Base-by-base conservation (phyloP, 768 basidiomycete species). In the Boletus vinaceobasis region DNA sequence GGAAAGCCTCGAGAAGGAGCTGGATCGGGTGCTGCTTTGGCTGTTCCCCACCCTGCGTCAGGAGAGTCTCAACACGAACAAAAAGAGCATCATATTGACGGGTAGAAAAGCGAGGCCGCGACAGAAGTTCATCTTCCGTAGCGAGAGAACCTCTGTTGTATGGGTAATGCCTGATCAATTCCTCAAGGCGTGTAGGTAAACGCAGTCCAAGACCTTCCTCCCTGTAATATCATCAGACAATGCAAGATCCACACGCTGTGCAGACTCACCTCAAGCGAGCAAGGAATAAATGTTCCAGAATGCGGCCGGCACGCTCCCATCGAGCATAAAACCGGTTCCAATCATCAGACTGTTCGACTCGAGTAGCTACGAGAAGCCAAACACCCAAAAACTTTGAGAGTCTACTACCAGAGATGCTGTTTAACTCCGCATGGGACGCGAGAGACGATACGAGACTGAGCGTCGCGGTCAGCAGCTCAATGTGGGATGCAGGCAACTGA, bases 271-370 rank as follows among this genome's bases (percentile, higher is more conserved):
- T 80, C 52, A 91, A 82, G 52, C 80, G 77, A 17, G 85, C 78
- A 52, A 92, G 74, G 71, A 91, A 89, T 8, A 92, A 54, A 71
- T 92, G 90, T 60, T 91, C 90, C 47, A 91, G 64, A 39, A 87
- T 79, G 21, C 88, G 75, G 31, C 87, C 90, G 9, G 82, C 79
- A 29, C 77, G 75, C 60, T 92, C 87, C 90, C 90, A 92, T 31
- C 85, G 77, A 5, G 75, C 73, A 64, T 91, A 92, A 65, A 91
- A 90, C 9, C 75, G 65, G 13, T 67, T 53, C 85, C 84, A 89
- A 50, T 84, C 80, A 47, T 87, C 85, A 1, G 71, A 75, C 10
- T 73, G 71, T 40, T 78, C 75, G 4, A 75, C 71, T 27, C 79
- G 73, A 37, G 76, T 74, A 1, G 78, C 65, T 4, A 79, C 71